These are phyloP conservation scores for Ascochyta koolunga DNA, from an alignment of 2,329 filamentous ascomycete species.

Conservation along the genomic window DNA sequence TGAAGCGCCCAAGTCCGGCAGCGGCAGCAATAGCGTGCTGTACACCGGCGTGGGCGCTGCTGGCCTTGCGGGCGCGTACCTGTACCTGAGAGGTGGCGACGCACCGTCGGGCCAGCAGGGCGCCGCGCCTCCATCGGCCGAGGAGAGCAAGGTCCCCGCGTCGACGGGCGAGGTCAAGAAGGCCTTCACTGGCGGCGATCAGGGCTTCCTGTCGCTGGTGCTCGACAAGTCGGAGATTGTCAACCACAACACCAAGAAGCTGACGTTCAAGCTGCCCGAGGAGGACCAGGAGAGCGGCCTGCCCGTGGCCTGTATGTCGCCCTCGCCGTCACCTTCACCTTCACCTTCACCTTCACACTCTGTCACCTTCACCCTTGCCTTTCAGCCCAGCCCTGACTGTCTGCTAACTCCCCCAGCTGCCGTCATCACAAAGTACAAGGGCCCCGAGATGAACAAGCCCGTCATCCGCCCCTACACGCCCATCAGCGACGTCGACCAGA, in stretches of 20 bases:
- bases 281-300: slow-evolving; percentile 84
- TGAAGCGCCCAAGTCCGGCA: slow-evolving; percentile 60
- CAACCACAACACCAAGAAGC: slow-evolving; percentile 94
- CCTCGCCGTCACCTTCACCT: no score
- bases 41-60: slow-evolving; percentile 66
- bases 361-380: no score
- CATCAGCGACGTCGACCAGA: slow-evolving; percentile 79
- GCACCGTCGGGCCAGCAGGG: slow-evolving; percentile 30
- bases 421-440: slow-evolving; percentile 90
- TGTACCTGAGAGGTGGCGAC: slow-evolving; percentile 50
- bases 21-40: slow-evolving; percentile 52
- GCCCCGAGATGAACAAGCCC: slow-evolving; percentile 80
- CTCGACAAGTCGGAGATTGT: slow-evolving; percentile 77
- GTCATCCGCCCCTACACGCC: slow-evolving; percentile 93
- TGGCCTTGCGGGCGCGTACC: slow-evolving; percentile 62
- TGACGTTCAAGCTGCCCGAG: slow-evolving; percentile 87
- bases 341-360: no score
- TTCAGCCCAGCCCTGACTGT: rapidly evolving
- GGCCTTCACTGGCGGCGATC: slow-evolving; percentile 81
- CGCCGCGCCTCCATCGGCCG: slow-evolving; percentile 37
- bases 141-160: slow-evolving; percentile 49
- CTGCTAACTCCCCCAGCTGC: slow-evolving; percentile 54
- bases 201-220: slow-evolving; percentile 84
- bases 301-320: slow-evolving; percentile 68
- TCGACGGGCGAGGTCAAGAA: slow-evolving; percentile 52